Evolutionary conservation across 441 rosid genomes (phyloP).

Genomic region (Biscutella auriculata): DNA sequence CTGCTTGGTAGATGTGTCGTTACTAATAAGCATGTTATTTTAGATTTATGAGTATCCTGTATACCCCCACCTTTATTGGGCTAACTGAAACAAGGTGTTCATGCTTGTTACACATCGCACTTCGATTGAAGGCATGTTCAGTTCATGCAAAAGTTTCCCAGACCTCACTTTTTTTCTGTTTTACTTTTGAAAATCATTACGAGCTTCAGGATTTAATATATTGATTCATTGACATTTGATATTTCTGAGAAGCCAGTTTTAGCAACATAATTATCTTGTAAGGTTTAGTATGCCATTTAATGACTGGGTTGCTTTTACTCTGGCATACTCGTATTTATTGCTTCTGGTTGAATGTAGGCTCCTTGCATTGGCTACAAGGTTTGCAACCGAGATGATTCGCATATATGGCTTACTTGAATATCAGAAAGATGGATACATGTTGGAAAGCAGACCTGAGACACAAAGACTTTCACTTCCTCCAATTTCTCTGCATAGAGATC

Average conservation of each 20-base stretch:
- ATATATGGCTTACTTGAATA: constrained; percentile 57
- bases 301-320: constrained; percentile 13
- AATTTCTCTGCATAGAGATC: constrained; percentile 29
- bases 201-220: constrained; percentile 6
- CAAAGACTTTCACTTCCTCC: constrained; percentile 48
- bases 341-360: constrained; percentile 48
- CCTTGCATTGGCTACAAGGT: constrained; percentile 66
- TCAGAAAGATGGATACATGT: constrained; percentile 36
- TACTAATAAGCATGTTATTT: background rate
- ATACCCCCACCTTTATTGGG: background rate
- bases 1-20: constrained; percentile 5
- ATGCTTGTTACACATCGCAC: background rate
- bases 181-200: background rate
- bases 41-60: background rate
- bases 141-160: constrained; percentile 5
- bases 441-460: constrained; percentile 29
- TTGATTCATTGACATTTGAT: constrained; percentile 3
- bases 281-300: constrained; percentile 1
- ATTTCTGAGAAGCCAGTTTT: constrained; percentile 10
- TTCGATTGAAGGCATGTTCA: constrained; percentile 4
- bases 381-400: constrained; percentile 79
- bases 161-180: background rate
- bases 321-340: constrained; percentile 10
- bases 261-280: constrained; percentile 1
- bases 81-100: background rate